Conservation (phyloP, 176 grass and related monocot species). For the Aegilops longissima region DNA sequence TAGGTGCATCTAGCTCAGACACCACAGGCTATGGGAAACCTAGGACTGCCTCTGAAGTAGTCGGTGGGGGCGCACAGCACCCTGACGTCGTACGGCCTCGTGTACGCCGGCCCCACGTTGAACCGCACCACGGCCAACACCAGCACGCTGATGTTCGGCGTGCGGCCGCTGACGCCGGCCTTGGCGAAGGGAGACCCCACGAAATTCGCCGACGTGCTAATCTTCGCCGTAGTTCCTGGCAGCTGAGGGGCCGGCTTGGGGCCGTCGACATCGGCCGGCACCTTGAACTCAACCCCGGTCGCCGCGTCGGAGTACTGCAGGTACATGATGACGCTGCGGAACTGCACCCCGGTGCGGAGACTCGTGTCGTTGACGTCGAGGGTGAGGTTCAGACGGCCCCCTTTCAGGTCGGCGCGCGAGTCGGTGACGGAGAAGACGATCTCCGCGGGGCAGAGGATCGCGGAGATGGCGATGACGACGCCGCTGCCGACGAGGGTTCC, state of each 20-base stretch:
- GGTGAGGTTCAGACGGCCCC: background rate
- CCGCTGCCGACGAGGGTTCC: background rate
- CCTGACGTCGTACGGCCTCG: background rate
- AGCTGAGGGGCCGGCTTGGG: background rate
- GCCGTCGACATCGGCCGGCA: background rate
- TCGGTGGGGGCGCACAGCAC: background rate
- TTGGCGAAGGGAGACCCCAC: too few relatives aligned
- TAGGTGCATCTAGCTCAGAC: too few relatives aligned
- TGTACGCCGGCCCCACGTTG: background rate
- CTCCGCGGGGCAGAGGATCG: background rate
- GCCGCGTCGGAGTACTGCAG: background rate
- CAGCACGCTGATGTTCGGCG: background rate
- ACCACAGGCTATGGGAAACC: too few relatives aligned
- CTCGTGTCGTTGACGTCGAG: background rate
- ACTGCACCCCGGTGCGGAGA: background rate
- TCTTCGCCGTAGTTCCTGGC: background rate
- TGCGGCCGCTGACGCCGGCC: background rate
- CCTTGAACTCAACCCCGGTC: fast-evolving
- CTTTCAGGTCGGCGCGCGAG: too few relatives aligned
- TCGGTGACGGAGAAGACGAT: background rate
- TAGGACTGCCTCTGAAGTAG: background rate
- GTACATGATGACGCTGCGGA: background rate
- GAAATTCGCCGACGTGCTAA: background rate
- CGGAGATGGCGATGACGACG: background rate
- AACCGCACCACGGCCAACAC: background rate